A percentile compares a stretch with the other conserved stretches of the same genome.
phyloP scores from a whole-genome alignment of 768 basidiomycete species.

The Polyporus arcularius region DNA sequence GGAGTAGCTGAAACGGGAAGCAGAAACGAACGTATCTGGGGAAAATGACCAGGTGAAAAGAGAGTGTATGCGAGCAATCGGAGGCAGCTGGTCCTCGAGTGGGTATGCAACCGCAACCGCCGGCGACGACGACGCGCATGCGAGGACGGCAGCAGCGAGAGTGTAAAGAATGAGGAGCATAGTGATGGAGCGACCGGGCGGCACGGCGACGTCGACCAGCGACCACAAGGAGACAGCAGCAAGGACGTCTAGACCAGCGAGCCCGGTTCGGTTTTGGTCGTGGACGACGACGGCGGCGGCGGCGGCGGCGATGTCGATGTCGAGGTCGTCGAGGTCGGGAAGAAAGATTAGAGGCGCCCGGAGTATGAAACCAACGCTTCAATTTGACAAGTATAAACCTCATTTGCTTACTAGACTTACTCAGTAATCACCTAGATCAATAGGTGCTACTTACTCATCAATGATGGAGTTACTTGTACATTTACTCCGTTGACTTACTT shows the following conservation, averaged over 20 bases:
- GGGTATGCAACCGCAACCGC: constrained; percentile 56
- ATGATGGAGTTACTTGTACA: too few relatives aligned
- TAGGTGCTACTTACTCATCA: too few relatives aligned
- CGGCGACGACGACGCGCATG: constrained; percentile 23
- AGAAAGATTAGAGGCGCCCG: constrained; percentile 9
- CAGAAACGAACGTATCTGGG: constrained; percentile 60
- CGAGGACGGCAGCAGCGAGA: constrained; percentile 3
- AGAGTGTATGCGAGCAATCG: constrained; percentile 67
- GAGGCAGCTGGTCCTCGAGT: constrained; percentile 72
- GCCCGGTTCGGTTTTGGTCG: not conserved
- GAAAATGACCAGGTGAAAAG: constrained; percentile 74
- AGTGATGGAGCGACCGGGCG: constrained; percentile 21
- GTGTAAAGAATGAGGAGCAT: constrained; percentile 26
- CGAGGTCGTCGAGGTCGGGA: constrained; percentile 19
- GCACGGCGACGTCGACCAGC: constrained; percentile 24
- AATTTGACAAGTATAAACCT: too few relatives aligned
- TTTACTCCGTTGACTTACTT: too few relatives aligned
- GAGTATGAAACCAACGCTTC: too few relatives aligned
- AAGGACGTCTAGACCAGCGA: constrained; percentile 2
- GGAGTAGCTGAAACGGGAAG: constrained; percentile 49
- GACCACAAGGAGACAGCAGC: constrained; percentile 16
- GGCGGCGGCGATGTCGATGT: not conserved
- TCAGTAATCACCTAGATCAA: too few relatives aligned
- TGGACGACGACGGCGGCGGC: not conserved
- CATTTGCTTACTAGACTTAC: too few relatives aligned